Evolutionary conservation across 1,284 basidiomycete genomes (phyloP), one percentile per base, ranked within the genome.

Genomic region (Pseudozyma flocculosa): DNA sequence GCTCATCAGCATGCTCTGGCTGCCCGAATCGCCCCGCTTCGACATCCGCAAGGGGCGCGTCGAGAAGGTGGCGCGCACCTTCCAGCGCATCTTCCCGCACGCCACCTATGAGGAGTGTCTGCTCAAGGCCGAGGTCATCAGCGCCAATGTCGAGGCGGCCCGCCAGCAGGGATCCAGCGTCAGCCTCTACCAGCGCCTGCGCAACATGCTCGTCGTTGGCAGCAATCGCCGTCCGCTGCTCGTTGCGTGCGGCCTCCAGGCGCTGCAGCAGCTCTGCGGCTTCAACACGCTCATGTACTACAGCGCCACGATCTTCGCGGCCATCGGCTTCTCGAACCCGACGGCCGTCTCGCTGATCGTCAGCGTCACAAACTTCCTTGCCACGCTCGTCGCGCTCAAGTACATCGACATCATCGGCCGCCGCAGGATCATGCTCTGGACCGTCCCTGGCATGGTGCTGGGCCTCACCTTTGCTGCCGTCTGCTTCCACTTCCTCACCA

Each of bases 351-450:
- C 72, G 21, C 61, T 79, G 4, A 71, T 79, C 48, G 64, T 76
- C 26, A 66, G 74, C n/a, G 70, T 63, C 18, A 68, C 65, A 54
- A 79, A 79, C 79, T 89, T 91, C 74, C 64, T 88, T 42, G 89
- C 89, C 79, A 91, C 89, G 0, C 81, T 91, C 47, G 79, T 91
- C 40, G 88, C 89, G 1, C 81, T 92, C 29, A 36, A 65, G 71
- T 79, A 87, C 79, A 89, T 91, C 48, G 89, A 91, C 75, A 85
- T 84, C 26, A 82, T 90, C 45, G 89, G 89, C 5, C 80, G 89
- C 29, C 82, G 89, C 45, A 83, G 81, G 43, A 89, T 89, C 59
- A 89, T 90, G 85, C 73, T 90, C 29, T 85, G 80, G 72, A 88
- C 87, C 40, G 82, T 87, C 1, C 89, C 89, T 0, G 85, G 87